Evolutionary conservation across 129 eudicot species (phyloP), one percentile per base, ranked within the genome.

Genomic region (Lactuca sativa): DNA sequence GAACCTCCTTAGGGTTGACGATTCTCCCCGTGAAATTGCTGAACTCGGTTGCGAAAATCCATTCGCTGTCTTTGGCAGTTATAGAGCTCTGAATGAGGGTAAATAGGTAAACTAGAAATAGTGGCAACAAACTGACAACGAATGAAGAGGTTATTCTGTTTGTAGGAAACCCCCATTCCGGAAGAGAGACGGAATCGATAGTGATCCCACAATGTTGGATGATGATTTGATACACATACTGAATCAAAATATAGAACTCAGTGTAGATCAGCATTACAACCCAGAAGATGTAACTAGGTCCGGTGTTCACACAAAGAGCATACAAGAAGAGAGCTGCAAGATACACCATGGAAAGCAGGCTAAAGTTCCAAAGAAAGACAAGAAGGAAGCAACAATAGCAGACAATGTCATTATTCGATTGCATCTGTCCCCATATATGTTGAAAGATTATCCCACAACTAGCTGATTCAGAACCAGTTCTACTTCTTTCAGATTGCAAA

Each of bases 51-150:
- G 79, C 70, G 25, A 87, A 88, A 69, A 84, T 82, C 97, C 95
- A 87, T 75, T 88, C 97, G 56, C 95, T 82, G 83, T 95, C 99
- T 84, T 90, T 91, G 60, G 95, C 97, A 36, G 99, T 95, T 64
- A 95, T 95, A 40, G 99, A 90, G 84, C 99, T 95, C 82, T 95
- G 99, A 79, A 95, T 75, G 61, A 95, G 96, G 62, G 99, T 95
- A 72, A 95, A 95, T 59, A 95, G 73, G 80, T 95, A 95, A 49
- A 95, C 93, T 49, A 95, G 75, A 78, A 95, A 95, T 49, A 95
- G 87, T 62, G 99, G 99, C 60, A 87, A 74, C 56, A 87, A 81
- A 78, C 96, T 90, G 75, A 90, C 83, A 4, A 90, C 99, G 70
- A 95, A 95, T 7, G 99, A 82, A 12, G 97, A 83, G 15, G 77